Conservation (phyloP, 441 rosid genomes). For the Erysimum cheiri region DNA sequence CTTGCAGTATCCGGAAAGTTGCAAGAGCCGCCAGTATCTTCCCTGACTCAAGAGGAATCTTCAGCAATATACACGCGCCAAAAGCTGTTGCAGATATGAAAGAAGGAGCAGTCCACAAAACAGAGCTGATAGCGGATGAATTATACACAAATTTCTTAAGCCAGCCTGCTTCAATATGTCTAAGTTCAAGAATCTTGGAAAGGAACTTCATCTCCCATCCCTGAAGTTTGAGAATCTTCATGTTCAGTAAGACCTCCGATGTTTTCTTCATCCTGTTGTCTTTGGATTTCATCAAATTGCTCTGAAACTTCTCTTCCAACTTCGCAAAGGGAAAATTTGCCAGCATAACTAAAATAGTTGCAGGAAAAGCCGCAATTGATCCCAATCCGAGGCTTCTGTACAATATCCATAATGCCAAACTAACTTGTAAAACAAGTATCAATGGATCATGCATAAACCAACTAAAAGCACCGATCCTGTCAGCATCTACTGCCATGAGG, state of each 20-base stretch:
- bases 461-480: conserved; percentile 48
- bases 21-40: conserved; percentile 54
- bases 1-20: conserved; percentile 50
- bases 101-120: conserved; percentile 50
- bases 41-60: conserved; percentile 51
- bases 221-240: conserved; percentile 52
- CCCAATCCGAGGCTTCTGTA: conserved; percentile 57
- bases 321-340: conserved; percentile 51
- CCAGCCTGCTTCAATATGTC: conserved; percentile 46
- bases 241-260: conserved; percentile 47
- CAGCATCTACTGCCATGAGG: conserved; percentile 57
- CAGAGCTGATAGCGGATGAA: conserved; percentile 28
- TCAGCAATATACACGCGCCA: conserved; percentile 46
- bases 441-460: conserved; percentile 60
- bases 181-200: conserved; percentile 43
- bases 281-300: conserved; percentile 47
- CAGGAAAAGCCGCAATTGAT: conserved; percentile 48
- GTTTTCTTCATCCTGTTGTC: conserved; percentile 50
- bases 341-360: conserved; percentile 45
- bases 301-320: conserved; percentile 48
- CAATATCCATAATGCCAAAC: conserved; percentile 53
- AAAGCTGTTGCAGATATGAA: conserved; percentile 47
- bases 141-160: conserved; percentile 42
- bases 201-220: conserved; percentile 54
- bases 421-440: conserved; percentile 51